phyloP scores from a whole-genome alignment of 441 rosid genomes.

The Euphorbia celastroides region DNA sequence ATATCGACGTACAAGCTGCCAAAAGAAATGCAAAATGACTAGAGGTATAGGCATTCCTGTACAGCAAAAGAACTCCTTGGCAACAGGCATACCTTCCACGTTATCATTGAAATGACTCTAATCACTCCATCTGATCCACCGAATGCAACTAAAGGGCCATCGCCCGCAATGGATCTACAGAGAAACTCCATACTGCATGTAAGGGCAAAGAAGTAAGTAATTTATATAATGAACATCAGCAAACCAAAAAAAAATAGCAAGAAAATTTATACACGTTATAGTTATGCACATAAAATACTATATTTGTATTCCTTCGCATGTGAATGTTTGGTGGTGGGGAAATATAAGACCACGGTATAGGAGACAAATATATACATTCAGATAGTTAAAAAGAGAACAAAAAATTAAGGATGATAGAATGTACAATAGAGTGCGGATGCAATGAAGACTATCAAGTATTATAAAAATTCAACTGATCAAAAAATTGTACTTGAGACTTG shows the following conservation, averaged over 20 bases:
- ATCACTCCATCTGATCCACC: slow-evolving; percentile 98
- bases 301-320: not conserved
- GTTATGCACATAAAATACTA: not conserved
- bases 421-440: not conserved
- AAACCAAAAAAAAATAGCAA: not conserved
- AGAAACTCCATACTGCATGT: slow-evolving; percentile 90
- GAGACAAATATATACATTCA: not conserved
- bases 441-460: not conserved
- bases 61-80: slow-evolving; percentile 18
- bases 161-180: slow-evolving; percentile 67
- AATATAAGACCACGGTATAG: not conserved
- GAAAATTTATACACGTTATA: not conserved
- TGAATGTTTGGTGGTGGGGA: not conserved
- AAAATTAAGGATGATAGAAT: not conserved
- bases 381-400: too few relatives aligned
- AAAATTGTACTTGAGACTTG: not conserved
- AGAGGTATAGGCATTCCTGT: slow-evolving; percentile 10
- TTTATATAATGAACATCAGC: not conserved
- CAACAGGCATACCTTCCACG: slow-evolving; percentile 77
- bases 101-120: slow-evolving; percentile 96
- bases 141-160: slow-evolving; percentile 96
- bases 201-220: slow-evolving; percentile 3
- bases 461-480: not conserved
- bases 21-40: slow-evolving; percentile 21
- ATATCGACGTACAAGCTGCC: slow-evolving; percentile 92